Evolutionary conservation across 164 flowering plant genomes (phyloP).

Genomic region (Stephania yunnanensis): DNA sequence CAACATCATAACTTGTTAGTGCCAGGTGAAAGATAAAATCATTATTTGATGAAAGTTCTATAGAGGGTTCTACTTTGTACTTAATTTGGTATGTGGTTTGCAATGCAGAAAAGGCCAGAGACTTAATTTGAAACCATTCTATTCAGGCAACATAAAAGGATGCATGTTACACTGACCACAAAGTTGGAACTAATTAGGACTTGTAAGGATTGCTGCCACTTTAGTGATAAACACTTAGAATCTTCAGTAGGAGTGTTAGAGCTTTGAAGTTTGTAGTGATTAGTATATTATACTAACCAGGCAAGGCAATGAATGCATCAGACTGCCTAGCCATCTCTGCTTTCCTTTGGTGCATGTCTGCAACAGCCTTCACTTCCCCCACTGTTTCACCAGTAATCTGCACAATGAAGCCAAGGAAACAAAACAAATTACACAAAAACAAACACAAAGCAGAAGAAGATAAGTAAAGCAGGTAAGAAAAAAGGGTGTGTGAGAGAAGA

Average conservation of each 20-base stretch:
- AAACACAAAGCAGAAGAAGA: constrained; percentile 12
- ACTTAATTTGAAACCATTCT: constrained; percentile 7
- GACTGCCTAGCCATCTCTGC: constrained; percentile 99
- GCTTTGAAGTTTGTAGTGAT: constrained; percentile 8
- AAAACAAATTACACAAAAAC: constrained; percentile 5
- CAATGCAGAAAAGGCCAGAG: constrained; percentile 12
- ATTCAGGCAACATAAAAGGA: constrained; percentile 21
- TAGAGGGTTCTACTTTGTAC: background rate
- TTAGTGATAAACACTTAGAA: constrained; percentile 1
- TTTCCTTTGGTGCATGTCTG: constrained; percentile 99
- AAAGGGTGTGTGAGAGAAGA: constrained; percentile 5
- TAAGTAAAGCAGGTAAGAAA: constrained; percentile 12
- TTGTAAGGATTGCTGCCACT: background rate
- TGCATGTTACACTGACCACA: background rate
- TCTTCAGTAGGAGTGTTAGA: background rate
- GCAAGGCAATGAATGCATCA: constrained; percentile 98
- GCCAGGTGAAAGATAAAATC: constrained; percentile 32
- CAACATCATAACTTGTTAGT: constrained; percentile 21
- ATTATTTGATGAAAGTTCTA: constrained; percentile 25
- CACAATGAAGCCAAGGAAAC: constrained; percentile 25
- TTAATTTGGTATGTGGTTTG: constrained; percentile 5
- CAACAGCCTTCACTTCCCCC: constrained; percentile 98
- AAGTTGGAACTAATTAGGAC: background rate
- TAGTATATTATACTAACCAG: constrained; percentile 50
- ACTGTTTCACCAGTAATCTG: constrained; percentile 98